phyloP scores from a whole-genome alignment of 352 stramenopile species.

The Phytophthora pisi region DNA sequence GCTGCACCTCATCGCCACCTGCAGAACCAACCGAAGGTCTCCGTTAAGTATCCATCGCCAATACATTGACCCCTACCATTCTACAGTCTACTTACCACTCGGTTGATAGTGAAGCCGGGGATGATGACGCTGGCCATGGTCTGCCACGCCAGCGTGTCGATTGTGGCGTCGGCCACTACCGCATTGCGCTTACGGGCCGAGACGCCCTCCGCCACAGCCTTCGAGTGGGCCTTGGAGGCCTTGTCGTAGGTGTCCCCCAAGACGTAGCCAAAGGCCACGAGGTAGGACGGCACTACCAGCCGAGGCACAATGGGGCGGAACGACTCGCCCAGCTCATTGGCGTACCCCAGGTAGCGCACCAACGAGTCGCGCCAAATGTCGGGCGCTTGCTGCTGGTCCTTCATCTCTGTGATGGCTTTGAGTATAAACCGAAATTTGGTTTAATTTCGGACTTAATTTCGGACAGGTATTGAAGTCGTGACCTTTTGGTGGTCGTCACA shows the following conservation, averaged over 20 bases:
- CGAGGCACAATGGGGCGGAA: constrained; percentile 80
- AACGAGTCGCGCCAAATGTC: constrained; percentile 88
- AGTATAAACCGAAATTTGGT: too few relatives aligned
- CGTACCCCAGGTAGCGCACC: constrained; percentile 89
- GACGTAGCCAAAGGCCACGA: constrained; percentile 85
- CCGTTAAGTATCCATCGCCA: neutral
- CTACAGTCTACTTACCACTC: constrained; percentile 42
- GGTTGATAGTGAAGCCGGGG: constrained; percentile 88
- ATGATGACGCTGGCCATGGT: constrained; percentile 79
- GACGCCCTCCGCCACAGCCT: constrained; percentile 33
- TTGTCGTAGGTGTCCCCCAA: constrained; percentile 87
- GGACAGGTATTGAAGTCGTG: neutral
- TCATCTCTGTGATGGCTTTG: neutral
- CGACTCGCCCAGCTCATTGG: constrained; percentile 90
- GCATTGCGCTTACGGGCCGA: constrained; percentile 38
- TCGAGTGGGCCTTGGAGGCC: constrained; percentile 44
- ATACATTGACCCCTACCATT: neutral
- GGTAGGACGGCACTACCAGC: constrained; percentile 80
- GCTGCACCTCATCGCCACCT: constrained; percentile 59
- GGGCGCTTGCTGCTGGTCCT: constrained; percentile 5
- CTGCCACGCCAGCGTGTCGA: constrained; percentile 90
- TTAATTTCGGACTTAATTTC: neutral
- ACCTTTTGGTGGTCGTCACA: neutral
- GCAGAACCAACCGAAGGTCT: neutral
- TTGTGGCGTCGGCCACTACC: constrained; percentile 40